Conservation (phyloP, 352 stramenopile genomes). For the Globisporangium cederbergense region DNA sequence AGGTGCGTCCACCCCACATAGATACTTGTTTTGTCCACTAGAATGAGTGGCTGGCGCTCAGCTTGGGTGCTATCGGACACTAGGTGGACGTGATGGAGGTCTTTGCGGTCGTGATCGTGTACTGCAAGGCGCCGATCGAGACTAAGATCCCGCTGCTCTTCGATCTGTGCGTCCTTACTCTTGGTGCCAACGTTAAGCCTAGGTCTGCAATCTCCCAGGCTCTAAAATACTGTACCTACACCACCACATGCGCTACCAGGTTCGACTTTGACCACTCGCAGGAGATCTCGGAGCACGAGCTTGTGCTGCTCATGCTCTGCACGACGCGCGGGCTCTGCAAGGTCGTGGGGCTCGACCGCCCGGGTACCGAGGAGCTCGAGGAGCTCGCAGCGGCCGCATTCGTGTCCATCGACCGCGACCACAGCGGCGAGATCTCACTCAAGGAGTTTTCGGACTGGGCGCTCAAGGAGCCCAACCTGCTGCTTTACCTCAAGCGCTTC, state of each 20-base stretch:
- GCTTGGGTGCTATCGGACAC: background rate
- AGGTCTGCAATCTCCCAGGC: background rate
- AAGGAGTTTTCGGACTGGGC: conserved; percentile 59
- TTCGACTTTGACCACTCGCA: conserved; percentile 81
- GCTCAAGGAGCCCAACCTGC: conserved; percentile 38
- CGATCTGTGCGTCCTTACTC: conserved; percentile 33
- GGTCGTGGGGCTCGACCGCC: conserved; percentile 51
- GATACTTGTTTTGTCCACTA: background rate
- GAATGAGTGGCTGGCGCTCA: background rate
- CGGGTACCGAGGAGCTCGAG: conserved; percentile 48
- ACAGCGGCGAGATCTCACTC: conserved; percentile 56
- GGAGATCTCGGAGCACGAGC: conserved; percentile 58
- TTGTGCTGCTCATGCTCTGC: conserved; percentile 73
- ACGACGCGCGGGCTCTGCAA: conserved; percentile 72
- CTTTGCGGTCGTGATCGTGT: conserved; percentile 73
- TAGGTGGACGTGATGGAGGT: conserved; percentile 76
- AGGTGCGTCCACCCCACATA: conserved; percentile 22
- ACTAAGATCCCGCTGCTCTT: conserved; percentile 72
- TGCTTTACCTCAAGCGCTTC: conserved; percentile 60
- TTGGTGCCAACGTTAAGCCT: too few species aligned
- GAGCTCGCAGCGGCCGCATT: conserved; percentile 48
- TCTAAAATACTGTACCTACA: background rate
- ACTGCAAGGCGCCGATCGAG: conserved; percentile 59
- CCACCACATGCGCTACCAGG: conserved; percentile 11
- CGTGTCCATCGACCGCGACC: conserved; percentile 48